Conservation (phyloP, 768 basidiomycete genomes). For the Lyophyllum atratum region DNA sequence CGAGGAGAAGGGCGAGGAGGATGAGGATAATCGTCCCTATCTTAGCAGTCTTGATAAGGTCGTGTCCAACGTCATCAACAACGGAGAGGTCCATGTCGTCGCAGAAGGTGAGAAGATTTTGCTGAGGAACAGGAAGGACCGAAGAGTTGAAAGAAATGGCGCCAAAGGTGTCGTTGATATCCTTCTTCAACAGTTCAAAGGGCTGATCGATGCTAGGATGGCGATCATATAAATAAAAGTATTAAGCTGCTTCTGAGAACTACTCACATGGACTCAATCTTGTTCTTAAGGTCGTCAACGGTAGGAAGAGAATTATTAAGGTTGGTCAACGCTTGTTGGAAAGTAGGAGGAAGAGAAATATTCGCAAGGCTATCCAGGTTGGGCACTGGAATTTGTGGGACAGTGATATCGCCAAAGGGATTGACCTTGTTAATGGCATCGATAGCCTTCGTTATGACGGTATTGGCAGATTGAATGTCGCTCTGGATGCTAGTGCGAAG, state of each 20-base stretch:
- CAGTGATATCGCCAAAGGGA: conserved; percentile 66
- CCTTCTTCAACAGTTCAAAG: conserved; percentile 83
- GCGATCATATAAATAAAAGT: conserved; percentile 5
- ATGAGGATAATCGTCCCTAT: conserved; percentile 79
- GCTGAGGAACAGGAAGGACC: conserved; percentile 74
- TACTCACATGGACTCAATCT: conserved; percentile 67
- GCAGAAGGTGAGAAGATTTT: conserved; percentile 76
- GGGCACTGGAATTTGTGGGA: conserved; percentile 76
- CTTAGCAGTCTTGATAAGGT: conserved; percentile 78
- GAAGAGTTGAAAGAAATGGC: conserved; percentile 73
- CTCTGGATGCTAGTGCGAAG: conserved; percentile 75
- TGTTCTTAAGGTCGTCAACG: conserved; percentile 70
- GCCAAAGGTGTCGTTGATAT: conserved; percentile 85
- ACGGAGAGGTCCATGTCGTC: conserved; percentile 75
- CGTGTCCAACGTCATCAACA: conserved; percentile 81
- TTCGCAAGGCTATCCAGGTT: conserved; percentile 74
- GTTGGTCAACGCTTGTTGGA: conserved; percentile 69
- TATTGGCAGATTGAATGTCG: conserved; percentile 69
- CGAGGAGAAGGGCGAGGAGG: conserved; percentile 67
- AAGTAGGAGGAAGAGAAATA: conserved; percentile 76
- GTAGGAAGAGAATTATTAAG: conserved; percentile 85
- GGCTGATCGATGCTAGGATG: conserved; percentile 72
- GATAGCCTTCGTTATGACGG: conserved; percentile 62
- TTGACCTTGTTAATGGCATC: conserved; percentile 75
- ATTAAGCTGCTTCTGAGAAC: not conserved